Evolutionary conservation across 192 early-diverging fungal genomes (phyloP).

Genomic region (Backusella mclennaniae): DNA sequence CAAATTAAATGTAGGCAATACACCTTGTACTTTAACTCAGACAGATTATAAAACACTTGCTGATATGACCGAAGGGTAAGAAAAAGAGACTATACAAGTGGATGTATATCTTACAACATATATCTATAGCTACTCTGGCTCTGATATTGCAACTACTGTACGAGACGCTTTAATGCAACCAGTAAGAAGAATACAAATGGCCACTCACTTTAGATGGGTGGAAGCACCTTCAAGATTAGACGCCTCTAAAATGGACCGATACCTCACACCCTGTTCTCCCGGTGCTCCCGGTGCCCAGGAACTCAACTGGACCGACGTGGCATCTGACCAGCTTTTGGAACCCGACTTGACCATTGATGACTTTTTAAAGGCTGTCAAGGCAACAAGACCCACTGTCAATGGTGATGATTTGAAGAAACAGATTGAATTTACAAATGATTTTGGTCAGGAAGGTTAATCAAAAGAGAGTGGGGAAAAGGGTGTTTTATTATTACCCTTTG

Average conservation of each 20-base stretch:
- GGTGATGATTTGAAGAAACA: conserved; percentile 78
- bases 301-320: conserved; percentile 86
- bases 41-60: conserved; percentile 77
- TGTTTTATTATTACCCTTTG: too few species aligned
- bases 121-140: not conserved
- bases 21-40: conserved; percentile 74
- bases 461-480: not conserved
- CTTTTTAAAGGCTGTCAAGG: conserved; percentile 81
- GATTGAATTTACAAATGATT: conserved; percentile 88
- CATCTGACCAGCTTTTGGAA: conserved; percentile 85
- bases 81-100: not conserved
- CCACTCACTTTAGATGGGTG: conserved; percentile 87
- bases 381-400: conserved; percentile 81
- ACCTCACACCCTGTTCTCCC: conserved; percentile 93
- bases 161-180: conserved; percentile 98
- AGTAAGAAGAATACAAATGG: conserved; percentile 91
- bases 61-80: conserved; percentile 79
- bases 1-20: conserved; percentile 89
- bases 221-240: conserved; percentile 58
- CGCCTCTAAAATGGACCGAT: conserved; percentile 44
- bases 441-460: conserved; percentile 42
- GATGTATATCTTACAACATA: not conserved
- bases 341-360: conserved; percentile 84
- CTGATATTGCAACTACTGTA: conserved; percentile 88
- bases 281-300: conserved; percentile 86